Evolutionary conservation across 352 stramenopile genomes (phyloP).

Genomic region (Poterioochromonas sp.): DNA sequence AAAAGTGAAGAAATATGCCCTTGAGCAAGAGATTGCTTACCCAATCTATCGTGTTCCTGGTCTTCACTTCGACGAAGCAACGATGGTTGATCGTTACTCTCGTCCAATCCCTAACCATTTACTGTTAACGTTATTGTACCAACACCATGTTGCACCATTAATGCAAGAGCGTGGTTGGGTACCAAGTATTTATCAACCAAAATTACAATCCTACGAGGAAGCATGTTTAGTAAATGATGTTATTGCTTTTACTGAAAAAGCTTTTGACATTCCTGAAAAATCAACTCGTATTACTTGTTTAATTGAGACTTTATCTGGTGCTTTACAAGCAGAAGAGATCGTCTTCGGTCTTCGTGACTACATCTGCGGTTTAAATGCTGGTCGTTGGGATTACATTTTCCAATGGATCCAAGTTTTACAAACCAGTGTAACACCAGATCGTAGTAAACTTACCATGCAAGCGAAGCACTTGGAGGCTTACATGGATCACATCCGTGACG

Average conservation of each 20-base stretch:
- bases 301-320: conserved; percentile 90
- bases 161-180: conserved; percentile 66
- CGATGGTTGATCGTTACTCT: not conserved
- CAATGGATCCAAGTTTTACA: conserved; percentile 80
- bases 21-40: conserved; percentile 28
- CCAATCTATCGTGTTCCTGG: conserved; percentile 29
- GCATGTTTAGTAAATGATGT: conserved; percentile 92
- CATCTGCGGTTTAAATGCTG: conserved; percentile 89
- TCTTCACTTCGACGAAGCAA: conserved; percentile 54
- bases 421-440: conserved; percentile 58
- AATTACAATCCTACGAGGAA: conserved; percentile 87
- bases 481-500: conserved; percentile 81
- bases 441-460: conserved; percentile 77
- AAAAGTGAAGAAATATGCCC: conserved; percentile 2
- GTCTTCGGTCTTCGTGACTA: conserved; percentile 88
- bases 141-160: conserved; percentile 82
- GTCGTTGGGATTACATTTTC: conserved; percentile 92
- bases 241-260: conserved; percentile 79
- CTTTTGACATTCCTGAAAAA: conserved; percentile 74
- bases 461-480: conserved; percentile 83
- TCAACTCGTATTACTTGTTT: conserved; percentile 73
- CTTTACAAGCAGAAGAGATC: conserved; percentile 94
- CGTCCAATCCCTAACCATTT: conserved; percentile 49
- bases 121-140: conserved; percentile 61
- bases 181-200: conserved; percentile 90